Percentiles rank a stretch among this genome's conserved stretches.
These are phyloP conservation scores for Steccherinum ochraceum DNA, from an alignment of 768 basidiomycete species.

Conservation along the genomic window DNA sequence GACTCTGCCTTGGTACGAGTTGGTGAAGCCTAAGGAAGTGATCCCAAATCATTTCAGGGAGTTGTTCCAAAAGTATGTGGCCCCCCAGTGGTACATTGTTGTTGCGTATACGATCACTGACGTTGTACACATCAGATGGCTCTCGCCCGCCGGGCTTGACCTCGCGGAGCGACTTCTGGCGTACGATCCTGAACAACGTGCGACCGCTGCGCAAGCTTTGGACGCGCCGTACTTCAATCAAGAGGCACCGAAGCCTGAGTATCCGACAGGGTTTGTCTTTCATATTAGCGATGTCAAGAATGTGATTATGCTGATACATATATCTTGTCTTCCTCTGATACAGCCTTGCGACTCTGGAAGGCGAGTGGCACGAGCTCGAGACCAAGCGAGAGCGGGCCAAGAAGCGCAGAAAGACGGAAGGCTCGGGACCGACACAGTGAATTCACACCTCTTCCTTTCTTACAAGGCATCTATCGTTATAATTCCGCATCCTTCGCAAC, in stretches of 20 bases:
- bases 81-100: not conserved
- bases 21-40: conserved; percentile 83
- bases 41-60: conserved; percentile 75
- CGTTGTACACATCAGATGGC: conserved; percentile 48
- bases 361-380: conserved; percentile 98
- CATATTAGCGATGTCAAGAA: too few species aligned
- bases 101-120: not conserved
- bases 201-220: conserved; percentile 76
- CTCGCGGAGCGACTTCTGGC: conserved; percentile 77
- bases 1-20: conserved; percentile 94
- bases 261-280: conserved; percentile 68
- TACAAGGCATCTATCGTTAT: not conserved
- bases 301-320: not conserved
- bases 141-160: conserved; percentile 81
- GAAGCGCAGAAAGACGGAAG: conserved; percentile 64
- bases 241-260: conserved; percentile 68
- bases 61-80: conserved; percentile 72
- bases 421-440: not conserved
- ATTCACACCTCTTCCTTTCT: too few species aligned
- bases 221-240: conserved; percentile 76
- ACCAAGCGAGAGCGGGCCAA: conserved; percentile 87
- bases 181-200: conserved; percentile 74
- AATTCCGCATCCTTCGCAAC: not conserved
- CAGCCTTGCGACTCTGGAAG: conserved; percentile 78
- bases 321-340: not conserved